Base-by-base conservation (phyloP, 208 protist species). In the Trypanosoma brucei region DNA sequence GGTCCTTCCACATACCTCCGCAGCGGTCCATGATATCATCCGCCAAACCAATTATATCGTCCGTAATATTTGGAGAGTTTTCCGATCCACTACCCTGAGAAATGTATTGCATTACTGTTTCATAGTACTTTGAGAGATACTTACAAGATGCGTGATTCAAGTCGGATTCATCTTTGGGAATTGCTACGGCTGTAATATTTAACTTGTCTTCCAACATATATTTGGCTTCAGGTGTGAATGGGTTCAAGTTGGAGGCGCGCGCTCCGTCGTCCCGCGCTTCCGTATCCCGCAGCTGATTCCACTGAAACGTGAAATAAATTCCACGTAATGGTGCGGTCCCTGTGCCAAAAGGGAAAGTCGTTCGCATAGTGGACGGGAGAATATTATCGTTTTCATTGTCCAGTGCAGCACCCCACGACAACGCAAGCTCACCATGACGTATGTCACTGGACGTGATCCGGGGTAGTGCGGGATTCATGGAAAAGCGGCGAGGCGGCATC, bases 221-320 rank as follows among this genome's bases (percentile, higher is more conserved):
- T 34, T 51, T 62, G 2, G 56, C 68, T 13, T 70, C 56, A 30
- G 70, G 45, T 14, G 48, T 7, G 59, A 83, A 79, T 13, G 78
- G 78, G 59, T 79, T 66, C 48, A 79, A 37, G 42, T 65, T 77
- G n/a, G 54, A 73, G 44, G 42, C 67, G 42, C 49, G 42, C 22
- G 56, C 59, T 30, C 64, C 61, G 66, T 56, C 72, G 50, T 86
- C 86, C 22, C 83, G 77, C 13, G 75, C 74, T 45, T 89, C 84
- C 22, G 76, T 65, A 45, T 91, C 87, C 35, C 76, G 70, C 56
- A 93, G 70, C 54, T 85, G 76, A n/a, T 75, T 76, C 86, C 82
- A 89, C 54, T 79, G 71, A 61, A 93, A 85, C 60, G 63, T 72
- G 46, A 88, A 86, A 34, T 53, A 14, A 33, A 93, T 58, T 37